Conservation (phyloP, 116 monocot species). For the Cymodocea nodosa region DNA sequence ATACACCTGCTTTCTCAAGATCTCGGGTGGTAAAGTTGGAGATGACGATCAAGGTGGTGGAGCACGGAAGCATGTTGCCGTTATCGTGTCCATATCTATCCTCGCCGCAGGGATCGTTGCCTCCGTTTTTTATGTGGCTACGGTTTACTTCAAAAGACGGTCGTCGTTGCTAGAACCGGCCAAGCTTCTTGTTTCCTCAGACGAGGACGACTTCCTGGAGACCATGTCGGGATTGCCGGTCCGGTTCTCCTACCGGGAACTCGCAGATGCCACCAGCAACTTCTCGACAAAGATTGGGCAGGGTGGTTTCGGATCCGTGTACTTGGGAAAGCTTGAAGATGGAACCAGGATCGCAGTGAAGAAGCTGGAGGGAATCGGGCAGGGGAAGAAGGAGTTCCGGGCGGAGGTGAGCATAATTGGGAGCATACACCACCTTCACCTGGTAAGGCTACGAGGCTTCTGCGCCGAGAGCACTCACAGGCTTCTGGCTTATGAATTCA, state of each 20-base stretch:
- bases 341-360: constrained; percentile 35
- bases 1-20: constrained; percentile 27
- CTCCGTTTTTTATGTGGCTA: constrained; percentile 16
- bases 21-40: background rate
- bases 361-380: constrained; percentile 31
- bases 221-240: constrained; percentile 39
- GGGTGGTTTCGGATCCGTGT: constrained; percentile 84
- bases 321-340: constrained; percentile 51
- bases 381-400: constrained; percentile 33
- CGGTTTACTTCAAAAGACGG: constrained; percentile 12
- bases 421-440: constrained; percentile 55
- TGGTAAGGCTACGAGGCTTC: constrained; percentile 57
- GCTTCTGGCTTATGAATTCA: constrained; percentile 54
- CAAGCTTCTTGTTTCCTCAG: constrained; percentile 11
- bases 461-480: constrained; percentile 44
- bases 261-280: constrained; percentile 47
- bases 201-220: constrained; percentile 40
- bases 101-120: constrained; percentile 17
- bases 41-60: background rate
- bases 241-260: constrained; percentile 44
- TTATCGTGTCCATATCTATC: constrained; percentile 3
- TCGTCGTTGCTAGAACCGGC: constrained; percentile 8
- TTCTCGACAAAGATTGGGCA: constrained; percentile 56
- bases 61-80: constrained; percentile 6
- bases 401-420: constrained; percentile 64